Base-by-base conservation (phyloP, 805 yeast genomes). In the Pichia sporocuriosa region DNA sequence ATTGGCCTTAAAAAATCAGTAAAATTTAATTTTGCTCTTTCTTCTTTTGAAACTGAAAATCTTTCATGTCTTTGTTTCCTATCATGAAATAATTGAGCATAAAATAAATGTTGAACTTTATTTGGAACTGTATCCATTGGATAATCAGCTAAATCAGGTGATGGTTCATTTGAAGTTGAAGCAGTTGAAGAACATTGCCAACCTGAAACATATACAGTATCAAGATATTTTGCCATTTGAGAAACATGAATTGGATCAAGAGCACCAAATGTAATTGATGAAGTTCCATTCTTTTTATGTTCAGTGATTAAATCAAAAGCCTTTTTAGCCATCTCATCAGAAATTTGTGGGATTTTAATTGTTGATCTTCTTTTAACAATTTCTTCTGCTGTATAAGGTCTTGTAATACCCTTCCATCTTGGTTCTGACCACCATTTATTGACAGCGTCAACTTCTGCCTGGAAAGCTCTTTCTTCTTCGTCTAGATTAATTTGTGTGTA, bases 121-220 rank as follows among this genome's bases (percentile, higher is more conserved):
- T 89, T 89, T 59, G 98, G 98, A 48, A 90, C 98, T 24, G 98
- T 90, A 66, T 90, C 97, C 84, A 84, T 84, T 45, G 98, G 98
- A 67, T 90, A 90, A 68, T 90, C 98, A 40, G 98, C 98, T 59
- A 90, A 76, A 72, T 90, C 98, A 44, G 97, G 97, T 32, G 95
- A 86, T 27, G 97, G 98, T 70, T 90, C 97, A 63, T 90, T 90
- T 31, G 96, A 85, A 32, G 96, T 85, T 15, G 97, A 88, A 40
- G 97, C 97, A 41, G 97, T 90, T 19, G 97, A 88, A 36, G 96
- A 88, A 65, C 95, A 89, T 72, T 90, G 98, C 98, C 98, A 90
- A 40, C 98, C 98, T 32, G 95, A 84, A 50, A 90, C 94, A 65
- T 90, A 90, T 54, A 90, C 76, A 11, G 95, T 77, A 66, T 89